Evolutionary conservation across 2,329 filamentous ascomycete genomes (phyloP).

Genomic region (Colletotrichum nymphaeae): DNA sequence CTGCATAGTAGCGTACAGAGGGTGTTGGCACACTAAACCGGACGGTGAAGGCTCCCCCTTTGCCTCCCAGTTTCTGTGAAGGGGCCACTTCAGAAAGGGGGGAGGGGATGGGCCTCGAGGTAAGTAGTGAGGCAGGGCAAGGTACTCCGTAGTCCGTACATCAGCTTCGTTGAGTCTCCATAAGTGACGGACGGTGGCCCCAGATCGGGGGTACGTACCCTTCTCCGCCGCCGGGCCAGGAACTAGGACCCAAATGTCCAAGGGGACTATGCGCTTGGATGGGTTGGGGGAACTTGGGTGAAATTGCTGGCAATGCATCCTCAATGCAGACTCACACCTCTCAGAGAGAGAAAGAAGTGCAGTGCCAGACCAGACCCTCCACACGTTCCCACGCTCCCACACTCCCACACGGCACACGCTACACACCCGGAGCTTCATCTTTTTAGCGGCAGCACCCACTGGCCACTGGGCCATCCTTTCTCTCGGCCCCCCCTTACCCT

Average conservation of each 20-base stretch:
- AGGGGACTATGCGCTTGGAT: slow-evolving; percentile 32
- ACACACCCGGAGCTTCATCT: slow-evolving; percentile 29
- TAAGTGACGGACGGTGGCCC: neutral
- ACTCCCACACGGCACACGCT: slow-evolving; percentile 16
- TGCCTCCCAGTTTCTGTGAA: neutral
- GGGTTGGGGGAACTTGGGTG: slow-evolving; percentile 31
- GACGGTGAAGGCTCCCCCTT: neutral
- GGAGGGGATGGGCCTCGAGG: neutral
- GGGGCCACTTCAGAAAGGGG: neutral
- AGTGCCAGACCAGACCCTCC: neutral
- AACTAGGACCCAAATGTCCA: slow-evolving; percentile 18
- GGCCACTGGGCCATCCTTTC: slow-evolving; percentile 3
- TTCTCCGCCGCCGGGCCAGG: slow-evolving; percentile 1
- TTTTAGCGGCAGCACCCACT: slow-evolving; percentile 26
- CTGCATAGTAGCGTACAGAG: slow-evolving; percentile 11
- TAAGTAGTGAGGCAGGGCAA: slow-evolving; percentile 1
- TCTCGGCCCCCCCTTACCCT: slow-evolving; percentile 9
- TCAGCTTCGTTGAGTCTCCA: neutral
- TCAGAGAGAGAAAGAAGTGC: neutral
- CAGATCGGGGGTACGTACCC: slow-evolving; percentile 8
- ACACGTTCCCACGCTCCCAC: neutral
- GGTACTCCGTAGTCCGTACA: slow-evolving; percentile 5
- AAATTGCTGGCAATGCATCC: slow-evolving; percentile 35
- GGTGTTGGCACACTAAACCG: slow-evolving; percentile 13
- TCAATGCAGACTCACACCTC: slow-evolving; percentile 14